Base-by-base conservation (phyloP, 441 rosid species). In the Gossypium gossypioides region DNA sequence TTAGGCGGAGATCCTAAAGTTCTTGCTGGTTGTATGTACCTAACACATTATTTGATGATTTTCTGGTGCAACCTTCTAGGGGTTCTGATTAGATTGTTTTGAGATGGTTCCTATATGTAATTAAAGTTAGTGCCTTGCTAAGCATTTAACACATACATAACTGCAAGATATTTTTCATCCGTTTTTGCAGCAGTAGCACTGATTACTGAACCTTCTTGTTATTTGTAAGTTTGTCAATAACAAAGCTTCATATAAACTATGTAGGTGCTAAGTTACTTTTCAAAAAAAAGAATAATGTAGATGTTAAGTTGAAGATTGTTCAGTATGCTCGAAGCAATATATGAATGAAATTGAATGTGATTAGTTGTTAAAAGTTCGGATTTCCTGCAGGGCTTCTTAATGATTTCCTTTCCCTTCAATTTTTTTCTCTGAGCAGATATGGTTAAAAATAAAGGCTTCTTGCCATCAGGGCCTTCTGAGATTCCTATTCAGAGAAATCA, bases 1-100 rank as follows among this genome's bases (percentile, higher is more conserved):
- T 71, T 96, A 74, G 99, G 99, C 0, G 98, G 99, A 79, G 99
- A 96, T 80, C 99, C 99, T 9, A 96, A 92, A 86, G 85, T 96
- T 79, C 91, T 96, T 44, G 99, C 99, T 15, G 97, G 88, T 27
- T 93, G 99, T 96, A 89, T 71, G 99, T 96, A 84, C 74, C 84
- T 78, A 65, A 71, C 52, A 42, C 73, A 55, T 75, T 71, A 46
- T 75, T 73, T 59, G 42, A 44, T 59, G 9, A 44, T 42, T 42
- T 71, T 16, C 37, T 21, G 54, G 52, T 42, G n/a, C 40, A 19
- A 44, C 18, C 15, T 71, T 68, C 22, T 52, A 9, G 42, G 60
- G 48, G 9, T 29, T 68, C 16, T 51, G 60, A 68, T 51, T 29
- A 29, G 29, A 72, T 78, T 46, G 32, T 60, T 48, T 59, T 71